A percentile compares a stretch with the other conserved stretches of the same genome.
Evolutionary conservation across 768 basidiomycete species (phyloP).

Genomic region (Leccinum disarticulatum): DNA sequence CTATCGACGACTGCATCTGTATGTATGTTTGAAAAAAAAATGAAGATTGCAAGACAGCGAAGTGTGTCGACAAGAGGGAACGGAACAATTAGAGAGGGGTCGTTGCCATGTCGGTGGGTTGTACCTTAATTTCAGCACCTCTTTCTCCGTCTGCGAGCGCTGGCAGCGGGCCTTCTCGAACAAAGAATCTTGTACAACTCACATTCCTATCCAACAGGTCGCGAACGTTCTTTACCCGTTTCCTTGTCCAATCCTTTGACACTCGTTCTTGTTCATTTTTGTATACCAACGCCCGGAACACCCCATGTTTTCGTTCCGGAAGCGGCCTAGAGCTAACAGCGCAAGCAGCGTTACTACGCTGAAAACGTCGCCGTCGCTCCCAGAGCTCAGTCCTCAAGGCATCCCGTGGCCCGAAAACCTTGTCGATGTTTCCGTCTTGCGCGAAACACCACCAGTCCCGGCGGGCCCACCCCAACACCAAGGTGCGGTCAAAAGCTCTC

Average conservation of each 20-base stretch:
- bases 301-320: slow-evolving; percentile 75
- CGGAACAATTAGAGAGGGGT: not conserved
- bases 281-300: slow-evolving; percentile 18
- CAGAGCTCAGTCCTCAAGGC: slow-evolving; percentile 70
- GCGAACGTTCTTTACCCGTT: slow-evolving; percentile 28
- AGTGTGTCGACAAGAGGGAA: not conserved
- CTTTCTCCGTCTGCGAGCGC: slow-evolving; percentile 12
- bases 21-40: slow-evolving; percentile 32
- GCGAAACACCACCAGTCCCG: slow-evolving; percentile 38
- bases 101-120: slow-evolving; percentile 30
- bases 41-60: slow-evolving; percentile 13
- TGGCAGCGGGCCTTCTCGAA: slow-evolving; percentile 17
- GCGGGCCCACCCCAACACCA: slow-evolving; percentile 42
- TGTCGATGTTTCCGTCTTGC: slow-evolving; percentile 68
- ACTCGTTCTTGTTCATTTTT: slow-evolving; percentile 26
- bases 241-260: slow-evolving; percentile 23
- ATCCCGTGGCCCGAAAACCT: slow-evolving; percentile 86
- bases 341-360: slow-evolving; percentile 41
- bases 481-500: slow-evolving; percentile 73
- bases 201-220: slow-evolving; percentile 13
- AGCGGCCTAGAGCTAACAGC: slow-evolving; percentile 53
- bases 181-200: slow-evolving; percentile 20
- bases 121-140: slow-evolving; percentile 23
- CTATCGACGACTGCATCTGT: slow-evolving; percentile 29
- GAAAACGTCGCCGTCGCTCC: slow-evolving; percentile 78